A percentile compares a stretch with the other conserved stretches of the same genome.
These are phyloP conservation scores for Geotrichum ghanense DNA, from an alignment of 805 yeast genomes.

Conservation along the genomic window DNA sequence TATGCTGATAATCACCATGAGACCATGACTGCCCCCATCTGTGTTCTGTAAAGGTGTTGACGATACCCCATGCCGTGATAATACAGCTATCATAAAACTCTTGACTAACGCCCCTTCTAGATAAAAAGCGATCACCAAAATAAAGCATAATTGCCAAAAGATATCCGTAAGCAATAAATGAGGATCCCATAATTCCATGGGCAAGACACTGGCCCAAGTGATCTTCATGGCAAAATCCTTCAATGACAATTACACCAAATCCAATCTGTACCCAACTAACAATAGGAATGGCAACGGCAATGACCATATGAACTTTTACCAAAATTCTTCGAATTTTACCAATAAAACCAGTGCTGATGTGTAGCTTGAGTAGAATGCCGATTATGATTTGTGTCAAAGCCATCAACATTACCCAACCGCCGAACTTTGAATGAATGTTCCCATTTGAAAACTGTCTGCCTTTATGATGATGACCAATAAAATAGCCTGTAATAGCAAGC, in stretches of 20 bases:
- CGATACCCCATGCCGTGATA: slow-evolving; percentile 83
- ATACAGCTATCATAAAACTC: slow-evolving; percentile 75
- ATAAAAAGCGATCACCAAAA: slow-evolving; percentile 49
- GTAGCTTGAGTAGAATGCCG: slow-evolving; percentile 28
- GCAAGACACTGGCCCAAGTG: slow-evolving; percentile 95
- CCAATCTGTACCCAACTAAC: slow-evolving; percentile 71
- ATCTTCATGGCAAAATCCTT: slow-evolving; percentile 70
- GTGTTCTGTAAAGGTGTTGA: slow-evolving; percentile 93
- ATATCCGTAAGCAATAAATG: slow-evolving; percentile 73
- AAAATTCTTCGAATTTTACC: slow-evolving; percentile 22
- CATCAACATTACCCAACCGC: slow-evolving; percentile 23
- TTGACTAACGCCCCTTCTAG: slow-evolving; percentile 45
- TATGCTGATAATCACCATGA: slow-evolving; percentile 90
- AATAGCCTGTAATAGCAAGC: slow-evolving; percentile 27
- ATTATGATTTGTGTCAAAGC: slow-evolving; percentile 23
- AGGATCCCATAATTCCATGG: slow-evolving; percentile 93
- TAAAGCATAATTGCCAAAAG: slow-evolving; percentile 54
- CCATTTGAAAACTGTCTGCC: slow-evolving; percentile 26
- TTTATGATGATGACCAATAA: slow-evolving; percentile 29
- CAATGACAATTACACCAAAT: slow-evolving; percentile 70
- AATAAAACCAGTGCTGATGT: slow-evolving; percentile 26
- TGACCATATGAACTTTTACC: slow-evolving; percentile 21
- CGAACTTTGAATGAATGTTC: slow-evolving; percentile 27
- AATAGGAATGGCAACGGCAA: slow-evolving; percentile 28
- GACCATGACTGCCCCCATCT: slow-evolving; percentile 93